These are phyloP conservation scores for Albifimbria verrucaria DNA, from an alignment of 2,329 filamentous ascomycete genomes.

Conservation along the genomic window DNA sequence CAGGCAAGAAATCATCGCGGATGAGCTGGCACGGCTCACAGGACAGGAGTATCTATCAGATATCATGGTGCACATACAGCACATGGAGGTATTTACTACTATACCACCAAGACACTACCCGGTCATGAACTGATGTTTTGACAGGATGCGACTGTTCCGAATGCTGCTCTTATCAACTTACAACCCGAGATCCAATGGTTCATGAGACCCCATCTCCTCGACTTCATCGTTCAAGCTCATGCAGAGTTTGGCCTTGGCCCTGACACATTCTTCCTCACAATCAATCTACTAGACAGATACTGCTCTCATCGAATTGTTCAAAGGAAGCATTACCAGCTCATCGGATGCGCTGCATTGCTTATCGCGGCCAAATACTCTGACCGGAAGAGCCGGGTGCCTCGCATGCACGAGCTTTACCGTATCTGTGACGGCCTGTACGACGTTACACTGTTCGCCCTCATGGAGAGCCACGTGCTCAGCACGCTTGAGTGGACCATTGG, in stretches of 20 bases:
- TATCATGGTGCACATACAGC: slow-evolving; percentile 87
- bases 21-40: slow-evolving; percentile 81
- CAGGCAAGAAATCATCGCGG: slow-evolving; percentile 82
- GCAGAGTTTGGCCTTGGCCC: background rate
- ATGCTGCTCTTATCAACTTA: background rate
- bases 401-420: background rate
- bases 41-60: slow-evolving; percentile 92
- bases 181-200: background rate
- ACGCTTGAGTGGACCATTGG: background rate
- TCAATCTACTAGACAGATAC: background rate
- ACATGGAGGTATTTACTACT: slow-evolving; percentile 71
- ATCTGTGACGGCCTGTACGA: background rate
- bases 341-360: background rate
- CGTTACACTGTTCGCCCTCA: background rate
- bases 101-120: background rate
- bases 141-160: background rate
- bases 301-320: background rate
- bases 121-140: slow-evolving; percentile 5
- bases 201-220: background rate
- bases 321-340: background rate
- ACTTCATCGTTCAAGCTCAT: background rate
- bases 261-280: background rate
- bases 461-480: background rate
- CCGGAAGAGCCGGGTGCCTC: background rate
- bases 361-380: background rate